phyloP scores from a whole-genome alignment of 148 eudicot genomes.

The Rhododendron kiyosumense region DNA sequence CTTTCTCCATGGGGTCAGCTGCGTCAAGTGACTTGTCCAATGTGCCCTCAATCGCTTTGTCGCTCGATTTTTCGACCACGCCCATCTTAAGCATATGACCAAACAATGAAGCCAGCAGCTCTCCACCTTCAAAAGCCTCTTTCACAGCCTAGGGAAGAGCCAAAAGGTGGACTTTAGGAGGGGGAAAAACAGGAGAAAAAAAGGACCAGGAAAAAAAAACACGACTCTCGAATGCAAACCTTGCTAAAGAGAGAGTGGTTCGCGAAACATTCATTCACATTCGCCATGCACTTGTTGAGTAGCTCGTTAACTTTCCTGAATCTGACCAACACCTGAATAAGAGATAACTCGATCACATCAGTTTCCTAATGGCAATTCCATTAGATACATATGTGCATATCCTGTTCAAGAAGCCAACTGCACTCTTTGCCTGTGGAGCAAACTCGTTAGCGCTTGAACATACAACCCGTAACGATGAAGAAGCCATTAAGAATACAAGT shows the following conservation, averaged over 20 bases:
- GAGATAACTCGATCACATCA: conserved; percentile 6
- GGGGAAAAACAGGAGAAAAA: not conserved
- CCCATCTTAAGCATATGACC: conserved; percentile 28
- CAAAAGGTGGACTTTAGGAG: not conserved
- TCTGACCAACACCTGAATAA: conserved; percentile 23
- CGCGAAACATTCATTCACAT: conserved; percentile 28
- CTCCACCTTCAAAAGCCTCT: conserved; percentile 27
- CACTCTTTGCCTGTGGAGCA: conserved; percentile 18
- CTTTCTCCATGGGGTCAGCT: too few species aligned
- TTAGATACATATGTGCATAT: not conserved
- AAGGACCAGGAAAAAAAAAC: not conserved
- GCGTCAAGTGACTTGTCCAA: conserved; percentile 16
- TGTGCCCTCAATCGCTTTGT: conserved; percentile 32
- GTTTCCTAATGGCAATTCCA: not conserved
- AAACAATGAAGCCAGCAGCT: conserved; percentile 25
- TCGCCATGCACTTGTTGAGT: conserved; percentile 32
- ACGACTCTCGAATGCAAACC: conserved; percentile 9
- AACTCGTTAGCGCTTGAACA: not conserved
- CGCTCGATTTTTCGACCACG: conserved; percentile 20
- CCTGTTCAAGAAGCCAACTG: conserved; percentile 7
- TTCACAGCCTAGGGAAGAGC: conserved; percentile 20
- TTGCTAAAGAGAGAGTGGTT: conserved; percentile 36
- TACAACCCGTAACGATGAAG: not conserved
- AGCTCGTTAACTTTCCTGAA: conserved; percentile 28
- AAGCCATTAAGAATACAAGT: not conserved